phyloP scores from a whole-genome alignment of 192 early-diverging fungal genomes.

The Thamnidium elegans region DNA sequence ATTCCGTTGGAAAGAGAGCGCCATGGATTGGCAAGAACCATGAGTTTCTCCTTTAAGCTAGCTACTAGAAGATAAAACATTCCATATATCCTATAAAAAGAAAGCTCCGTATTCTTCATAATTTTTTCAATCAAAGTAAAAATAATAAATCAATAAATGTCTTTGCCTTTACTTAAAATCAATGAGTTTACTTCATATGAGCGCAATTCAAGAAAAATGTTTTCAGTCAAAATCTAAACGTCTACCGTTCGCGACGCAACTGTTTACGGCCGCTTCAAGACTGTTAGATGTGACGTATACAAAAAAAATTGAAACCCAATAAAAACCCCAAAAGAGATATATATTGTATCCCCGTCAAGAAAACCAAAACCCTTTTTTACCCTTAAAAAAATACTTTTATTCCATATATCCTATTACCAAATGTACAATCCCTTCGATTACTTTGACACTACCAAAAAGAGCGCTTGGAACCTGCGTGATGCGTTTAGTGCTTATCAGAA shows the following conservation, averaged over 20 bases:
- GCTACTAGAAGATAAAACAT: neutral
- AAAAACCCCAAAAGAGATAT: too few species aligned
- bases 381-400: too few species aligned
- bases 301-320: too few species aligned
- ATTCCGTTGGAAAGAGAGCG: conserved; percentile 6
- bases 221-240: too few species aligned
- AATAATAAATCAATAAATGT: neutral
- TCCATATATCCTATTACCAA: neutral
- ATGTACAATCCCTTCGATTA: neutral
- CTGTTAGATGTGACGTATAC: too few species aligned
- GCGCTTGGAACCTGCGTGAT: neutral
- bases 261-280: too few species aligned
- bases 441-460: neutral
- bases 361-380: too few species aligned
- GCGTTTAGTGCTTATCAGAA: neutral
- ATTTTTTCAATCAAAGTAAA: conserved; percentile 1
- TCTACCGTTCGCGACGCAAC: too few species aligned
- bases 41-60: neutral
- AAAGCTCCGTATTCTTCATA: neutral
- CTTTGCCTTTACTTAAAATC: neutral
- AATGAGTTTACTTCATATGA: neutral
- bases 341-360: too few species aligned
- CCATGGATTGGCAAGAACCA: conserved; percentile 1
- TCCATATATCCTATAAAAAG: neutral
- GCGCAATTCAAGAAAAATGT: too few species aligned